phyloP scores from a whole-genome alignment of 352 stramenopile species.

The Phytophthora pistaciae region DNA sequence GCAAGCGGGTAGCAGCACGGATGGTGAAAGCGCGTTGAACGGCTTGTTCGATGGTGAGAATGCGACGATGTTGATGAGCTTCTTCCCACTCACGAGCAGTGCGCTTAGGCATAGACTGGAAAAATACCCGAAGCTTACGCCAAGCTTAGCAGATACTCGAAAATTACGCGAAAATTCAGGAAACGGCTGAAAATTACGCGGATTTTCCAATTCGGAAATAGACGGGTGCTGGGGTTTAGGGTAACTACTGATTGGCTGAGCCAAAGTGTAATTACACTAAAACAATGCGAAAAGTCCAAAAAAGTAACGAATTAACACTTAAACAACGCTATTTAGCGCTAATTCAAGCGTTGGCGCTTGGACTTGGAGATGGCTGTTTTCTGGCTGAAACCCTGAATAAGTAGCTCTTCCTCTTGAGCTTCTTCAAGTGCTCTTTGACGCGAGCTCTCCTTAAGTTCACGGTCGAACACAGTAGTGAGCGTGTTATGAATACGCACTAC shows the following conservation, averaged over 20 bases:
- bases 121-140: background rate
- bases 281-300: background rate
- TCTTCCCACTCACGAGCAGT: background rate
- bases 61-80: background rate
- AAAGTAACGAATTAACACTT: background rate
- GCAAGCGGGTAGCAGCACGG: no score
- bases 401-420: no score
- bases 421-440: background rate
- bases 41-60: background rate
- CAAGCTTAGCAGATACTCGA: background rate
- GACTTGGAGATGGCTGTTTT: background rate
- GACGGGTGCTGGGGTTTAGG: background rate
- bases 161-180: background rate
- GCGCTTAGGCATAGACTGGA: background rate
- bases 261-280: background rate
- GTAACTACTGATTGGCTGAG: background rate
- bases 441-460: background rate
- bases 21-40: no score
- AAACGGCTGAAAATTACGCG: no score
- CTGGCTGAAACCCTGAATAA: background rate
- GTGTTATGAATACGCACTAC: no score
- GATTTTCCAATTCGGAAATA: background rate
- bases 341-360: background rate
- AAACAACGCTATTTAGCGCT: background rate
- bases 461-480: background rate